A percentile compares a stretch with the other conserved stretches of the same genome.
Evolutionary conservation across 1,139 yeast species (phyloP).

Genomic region (Zygosaccharomyces sapae): DNA sequence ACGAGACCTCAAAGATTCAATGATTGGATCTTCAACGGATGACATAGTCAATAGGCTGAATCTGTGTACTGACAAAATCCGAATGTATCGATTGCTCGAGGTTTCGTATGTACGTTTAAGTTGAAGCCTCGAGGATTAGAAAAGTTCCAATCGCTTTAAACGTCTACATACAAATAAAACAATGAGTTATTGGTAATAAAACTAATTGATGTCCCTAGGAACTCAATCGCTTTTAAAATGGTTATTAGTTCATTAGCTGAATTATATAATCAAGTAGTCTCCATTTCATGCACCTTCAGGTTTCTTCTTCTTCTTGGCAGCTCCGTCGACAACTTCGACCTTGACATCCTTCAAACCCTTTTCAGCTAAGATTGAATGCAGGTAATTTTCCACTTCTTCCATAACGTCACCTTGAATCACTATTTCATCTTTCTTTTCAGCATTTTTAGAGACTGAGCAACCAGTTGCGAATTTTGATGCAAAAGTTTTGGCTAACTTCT

Average conservation of each 20-base stretch:
- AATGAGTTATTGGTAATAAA: neutral
- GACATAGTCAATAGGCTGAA: too few species aligned
- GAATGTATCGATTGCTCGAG: too few species aligned
- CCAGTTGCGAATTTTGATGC: conserved; percentile 97
- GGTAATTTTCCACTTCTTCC: conserved; percentile 80
- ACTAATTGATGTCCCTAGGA: neutral
- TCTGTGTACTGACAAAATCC: conserved; percentile 1
- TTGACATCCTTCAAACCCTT: conserved; percentile 80
- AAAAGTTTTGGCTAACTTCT: conserved; percentile 85
- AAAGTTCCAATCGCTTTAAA: conserved; percentile 5
- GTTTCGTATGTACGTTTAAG: neutral
- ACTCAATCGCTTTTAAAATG: neutral
- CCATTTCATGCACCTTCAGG: conserved; percentile 30
- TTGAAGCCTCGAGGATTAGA: neutral
- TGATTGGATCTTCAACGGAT: conserved; percentile 28
- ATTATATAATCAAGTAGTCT: neutral
- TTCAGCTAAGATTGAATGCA: conserved; percentile 67
- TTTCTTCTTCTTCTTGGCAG: conserved; percentile 61
- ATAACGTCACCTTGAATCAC: conserved; percentile 94
- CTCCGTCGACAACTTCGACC: conserved; percentile 81
- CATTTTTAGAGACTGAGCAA: conserved; percentile 87
- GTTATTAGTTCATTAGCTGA: neutral
- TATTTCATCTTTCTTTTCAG: conserved; percentile 87
- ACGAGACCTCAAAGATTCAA: conserved; percentile 25
- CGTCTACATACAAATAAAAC: neutral